Percentiles rank a stretch among this genome's conserved stretches.
These are phyloP conservation scores for Balansia obtecta DNA, from an alignment of 2,329 filamentous ascomycete genomes.

Conservation along the genomic window DNA sequence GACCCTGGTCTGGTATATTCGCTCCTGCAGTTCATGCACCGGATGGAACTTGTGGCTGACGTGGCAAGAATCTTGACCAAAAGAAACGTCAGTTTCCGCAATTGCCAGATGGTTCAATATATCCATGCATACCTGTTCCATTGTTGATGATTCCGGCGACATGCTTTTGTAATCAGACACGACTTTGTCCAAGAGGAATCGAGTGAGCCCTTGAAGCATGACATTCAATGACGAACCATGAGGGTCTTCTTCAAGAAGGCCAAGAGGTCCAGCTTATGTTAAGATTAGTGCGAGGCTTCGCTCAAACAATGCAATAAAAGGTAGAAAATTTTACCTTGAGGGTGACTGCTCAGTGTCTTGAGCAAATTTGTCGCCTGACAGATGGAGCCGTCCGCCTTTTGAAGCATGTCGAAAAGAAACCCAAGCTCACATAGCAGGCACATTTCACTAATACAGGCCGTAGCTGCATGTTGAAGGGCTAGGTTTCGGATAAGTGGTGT, in stretches of 20 bases:
- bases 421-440: constrained; percentile 91
- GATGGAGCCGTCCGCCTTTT: constrained; percentile 86
- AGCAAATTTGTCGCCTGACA: constrained; percentile 94
- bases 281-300: neutral
- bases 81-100: neutral
- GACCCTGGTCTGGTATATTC: constrained; percentile 72
- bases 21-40: constrained; percentile 76
- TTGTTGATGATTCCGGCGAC: constrained; percentile 43
- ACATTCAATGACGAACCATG: constrained; percentile 60
- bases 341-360: constrained; percentile 74
- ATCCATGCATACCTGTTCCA: constrained; percentile 50
- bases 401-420: constrained; percentile 94
- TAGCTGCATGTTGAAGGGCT: constrained; percentile 78
- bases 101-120: neutral
- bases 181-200: constrained; percentile 77
- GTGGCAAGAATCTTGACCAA: constrained; percentile 45
- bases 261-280: constrained; percentile 51
- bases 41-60: constrained; percentile 58
- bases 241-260: constrained; percentile 74
- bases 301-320: neutral
- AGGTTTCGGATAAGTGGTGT: constrained; percentile 80
- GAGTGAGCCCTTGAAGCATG: constrained; percentile 76
- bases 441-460: constrained; percentile 66
- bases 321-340: constrained; percentile 44
- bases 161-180: constrained; percentile 63